Conservation (phyloP, 129 eudicot species). For the Calendula officinalis region DNA sequence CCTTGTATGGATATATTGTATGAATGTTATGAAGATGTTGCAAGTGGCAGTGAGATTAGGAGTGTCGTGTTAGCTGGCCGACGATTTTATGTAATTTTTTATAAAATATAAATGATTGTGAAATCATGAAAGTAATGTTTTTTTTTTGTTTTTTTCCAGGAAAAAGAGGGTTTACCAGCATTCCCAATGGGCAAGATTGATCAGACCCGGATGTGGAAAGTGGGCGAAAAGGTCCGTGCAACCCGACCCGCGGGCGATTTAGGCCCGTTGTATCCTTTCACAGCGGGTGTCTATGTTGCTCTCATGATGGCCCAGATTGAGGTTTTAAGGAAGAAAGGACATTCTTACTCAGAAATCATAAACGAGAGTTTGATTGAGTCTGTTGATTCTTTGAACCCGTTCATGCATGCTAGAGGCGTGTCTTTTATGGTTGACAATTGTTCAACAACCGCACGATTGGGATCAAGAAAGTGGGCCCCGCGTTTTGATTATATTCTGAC, state of each 20-base stretch:
- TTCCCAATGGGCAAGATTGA: conserved; percentile 99
- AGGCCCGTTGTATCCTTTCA: conserved; percentile 93
- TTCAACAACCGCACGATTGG: conserved; percentile 87
- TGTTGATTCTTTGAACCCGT: conserved; percentile 92
- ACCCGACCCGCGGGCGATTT: conserved; percentile 79
- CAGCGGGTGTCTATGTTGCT: conserved; percentile 99
- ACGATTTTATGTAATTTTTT: conserved; percentile 69
- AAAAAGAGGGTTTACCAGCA: conserved; percentile 94
- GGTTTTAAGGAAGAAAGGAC: conserved; percentile 95
- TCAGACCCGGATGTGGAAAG: conserved; percentile 97
- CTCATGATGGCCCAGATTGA: conserved; percentile 99
- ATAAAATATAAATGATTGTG: not conserved
- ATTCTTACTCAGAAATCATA: conserved; percentile 89
- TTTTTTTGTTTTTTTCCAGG: conserved; percentile 40
- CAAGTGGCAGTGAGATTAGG: conserved; percentile 87
- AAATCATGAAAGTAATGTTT: not conserved
- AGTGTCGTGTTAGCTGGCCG: conserved; percentile 99
- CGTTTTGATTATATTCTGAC: conserved; percentile 87
- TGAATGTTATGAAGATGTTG: conserved; percentile 99
- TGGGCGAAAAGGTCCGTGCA: conserved; percentile 84
- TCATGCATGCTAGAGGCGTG: conserved; percentile 99
- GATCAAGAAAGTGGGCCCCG: conserved; percentile 99
- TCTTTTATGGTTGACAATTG: conserved; percentile 99
- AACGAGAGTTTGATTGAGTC: conserved; percentile 95
- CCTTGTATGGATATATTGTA: conserved; percentile 96